Conservation (phyloP, 148 eudicot species). For the Camellia sinensis region DNA sequence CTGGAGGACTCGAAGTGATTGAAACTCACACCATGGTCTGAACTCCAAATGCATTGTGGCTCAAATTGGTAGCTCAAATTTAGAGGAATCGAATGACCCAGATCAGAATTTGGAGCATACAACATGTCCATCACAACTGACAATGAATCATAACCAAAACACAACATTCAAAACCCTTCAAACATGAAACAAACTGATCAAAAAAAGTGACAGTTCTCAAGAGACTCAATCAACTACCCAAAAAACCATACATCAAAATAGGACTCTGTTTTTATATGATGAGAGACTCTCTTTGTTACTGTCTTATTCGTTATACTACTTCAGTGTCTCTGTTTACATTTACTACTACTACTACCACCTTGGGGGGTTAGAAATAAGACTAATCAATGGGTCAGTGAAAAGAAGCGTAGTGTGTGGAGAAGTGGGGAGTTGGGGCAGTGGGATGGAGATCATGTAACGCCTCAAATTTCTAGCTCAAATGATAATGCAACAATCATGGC, state of each 20-base stretch:
- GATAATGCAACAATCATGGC: too few species aligned
- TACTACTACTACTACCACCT: too few species aligned
- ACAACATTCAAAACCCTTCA: constrained; percentile 4
- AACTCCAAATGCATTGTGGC: constrained; percentile 33
- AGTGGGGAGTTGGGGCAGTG: too few species aligned
- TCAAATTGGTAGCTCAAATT: constrained; percentile 39
- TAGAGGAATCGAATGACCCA: constrained; percentile 39
- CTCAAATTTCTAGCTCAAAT: too few species aligned
- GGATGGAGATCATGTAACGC: too few species aligned
- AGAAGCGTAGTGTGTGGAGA: too few species aligned
- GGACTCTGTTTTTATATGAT: constrained; percentile 38
- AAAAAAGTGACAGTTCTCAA: constrained; percentile 13
- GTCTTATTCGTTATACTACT: too few species aligned
- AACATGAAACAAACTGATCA: neutral
- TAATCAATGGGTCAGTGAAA: too few species aligned
- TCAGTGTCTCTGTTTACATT: too few species aligned
- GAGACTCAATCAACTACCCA: constrained; percentile 12
- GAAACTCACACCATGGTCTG: constrained; percentile 28
- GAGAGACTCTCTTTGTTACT: neutral
- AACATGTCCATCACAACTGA: constrained; percentile 24
- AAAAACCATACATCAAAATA: constrained; percentile 29
- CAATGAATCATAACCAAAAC: neutral
- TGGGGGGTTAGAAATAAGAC: too few species aligned
- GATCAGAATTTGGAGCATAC: constrained; percentile 19
- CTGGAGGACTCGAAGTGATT: constrained; percentile 18